phyloP scores from a whole-genome alignment of 331 rosid genomes.

The Ulmus americana region DNA sequence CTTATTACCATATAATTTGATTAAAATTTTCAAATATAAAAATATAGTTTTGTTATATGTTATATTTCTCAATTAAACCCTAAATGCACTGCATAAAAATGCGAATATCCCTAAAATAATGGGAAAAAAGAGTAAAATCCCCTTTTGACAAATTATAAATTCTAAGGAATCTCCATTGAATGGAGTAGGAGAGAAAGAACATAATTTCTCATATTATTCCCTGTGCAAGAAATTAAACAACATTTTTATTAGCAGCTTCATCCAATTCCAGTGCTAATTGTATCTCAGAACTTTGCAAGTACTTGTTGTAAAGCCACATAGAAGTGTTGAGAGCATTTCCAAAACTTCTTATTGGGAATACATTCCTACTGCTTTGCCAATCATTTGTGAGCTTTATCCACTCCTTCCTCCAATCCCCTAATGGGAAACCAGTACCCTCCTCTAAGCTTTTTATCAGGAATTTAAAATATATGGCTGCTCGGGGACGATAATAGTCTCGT shows the following conservation, averaged over 20 bases:
- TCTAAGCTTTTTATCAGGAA: constrained; percentile 48
- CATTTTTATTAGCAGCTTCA: constrained; percentile 16
- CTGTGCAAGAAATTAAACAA: not conserved
- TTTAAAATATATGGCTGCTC: constrained; percentile 69
- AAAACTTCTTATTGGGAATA: constrained; percentile 37
- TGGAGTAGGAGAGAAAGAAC: no score
- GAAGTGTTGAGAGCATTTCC: constrained; percentile 59
- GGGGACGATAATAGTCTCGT: constrained; percentile 61
- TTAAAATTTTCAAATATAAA: no score
- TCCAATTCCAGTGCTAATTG: constrained; percentile 11
- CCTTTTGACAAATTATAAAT: no score
- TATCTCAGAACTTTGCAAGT: constrained; percentile 29
- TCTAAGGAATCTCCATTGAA: no score
- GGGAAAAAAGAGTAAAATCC: no score
- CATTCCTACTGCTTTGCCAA: constrained; percentile 29
- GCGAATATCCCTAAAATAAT: no score
- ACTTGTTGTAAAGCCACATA: constrained; percentile 52
- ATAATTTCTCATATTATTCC: not conserved
- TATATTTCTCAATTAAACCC: no score
- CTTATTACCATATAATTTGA: no score
- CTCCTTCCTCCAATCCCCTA: constrained; percentile 58
- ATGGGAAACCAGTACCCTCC: constrained; percentile 32
- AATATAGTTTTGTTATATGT: no score
- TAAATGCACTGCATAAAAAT: no score
- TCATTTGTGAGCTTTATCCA: constrained; percentile 77